These are phyloP conservation scores for Mentha longifolia DNA, from an alignment of 257 asterid species.

Conservation along the genomic window DNA sequence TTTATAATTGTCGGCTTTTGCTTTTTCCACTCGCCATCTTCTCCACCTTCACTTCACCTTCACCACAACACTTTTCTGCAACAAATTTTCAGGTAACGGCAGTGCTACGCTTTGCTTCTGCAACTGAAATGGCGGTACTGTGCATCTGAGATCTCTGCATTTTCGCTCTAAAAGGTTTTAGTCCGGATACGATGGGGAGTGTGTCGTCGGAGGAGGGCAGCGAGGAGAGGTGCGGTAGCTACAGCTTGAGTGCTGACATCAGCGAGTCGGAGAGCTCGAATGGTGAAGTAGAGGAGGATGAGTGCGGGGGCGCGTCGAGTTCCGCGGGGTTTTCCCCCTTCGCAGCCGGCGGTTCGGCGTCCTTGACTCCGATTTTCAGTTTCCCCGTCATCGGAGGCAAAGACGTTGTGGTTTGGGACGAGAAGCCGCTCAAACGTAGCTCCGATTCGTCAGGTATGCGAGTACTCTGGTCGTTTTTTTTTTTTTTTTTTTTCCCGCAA, in stretches of 20 bases:
- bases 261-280: conserved; percentile 89
- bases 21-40: conserved; percentile 47
- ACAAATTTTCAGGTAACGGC: conserved; percentile 35
- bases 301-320: conserved; percentile 60
- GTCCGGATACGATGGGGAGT: conserved; percentile 56
- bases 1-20: conserved; percentile 52
- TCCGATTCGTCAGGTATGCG: conserved; percentile 73
- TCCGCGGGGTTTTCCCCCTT: conserved; percentile 67
- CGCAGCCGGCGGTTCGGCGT: conserved; percentile 49
- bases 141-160: conserved; percentile 47
- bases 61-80: conserved; percentile 41
- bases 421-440: conserved; percentile 52
- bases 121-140: conserved; percentile 21
- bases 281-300: conserved; percentile 54
- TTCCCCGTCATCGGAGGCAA: conserved; percentile 75
- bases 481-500: neutral
- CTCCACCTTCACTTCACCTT: conserved; percentile 25
- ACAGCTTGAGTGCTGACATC: conserved; percentile 89
- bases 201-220: conserved; percentile 85
- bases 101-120: conserved; percentile 32
- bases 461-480: conserved; percentile 1
- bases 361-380: conserved; percentile 58
- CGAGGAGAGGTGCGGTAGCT: conserved; percentile 86
- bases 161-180: neutral
- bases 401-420: conserved; percentile 70